These are phyloP conservation scores for Jackrogersella minutella DNA, from an alignment of 495 filamentous ascomycete genomes.

Conservation along the genomic window DNA sequence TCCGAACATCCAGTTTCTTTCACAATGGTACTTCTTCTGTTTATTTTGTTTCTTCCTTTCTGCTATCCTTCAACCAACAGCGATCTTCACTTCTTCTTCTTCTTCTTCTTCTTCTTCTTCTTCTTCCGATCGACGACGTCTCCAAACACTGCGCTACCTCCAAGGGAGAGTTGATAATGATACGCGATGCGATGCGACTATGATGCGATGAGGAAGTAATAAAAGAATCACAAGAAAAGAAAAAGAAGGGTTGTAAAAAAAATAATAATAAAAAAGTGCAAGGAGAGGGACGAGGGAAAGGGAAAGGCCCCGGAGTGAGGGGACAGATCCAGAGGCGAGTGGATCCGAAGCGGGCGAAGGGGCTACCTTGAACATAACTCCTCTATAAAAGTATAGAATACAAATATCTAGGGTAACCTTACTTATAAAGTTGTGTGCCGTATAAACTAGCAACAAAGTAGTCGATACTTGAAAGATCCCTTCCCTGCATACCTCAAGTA, in stretches of 20 bases:
- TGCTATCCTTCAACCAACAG: constrained; percentile 35
- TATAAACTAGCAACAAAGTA: constrained; percentile 1
- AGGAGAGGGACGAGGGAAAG: constrained; percentile 37
- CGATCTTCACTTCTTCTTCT: constrained; percentile 15
- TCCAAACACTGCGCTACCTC: constrained; percentile 41
- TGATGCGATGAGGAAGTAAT: constrained; percentile 24
- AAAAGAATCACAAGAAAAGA: constrained; percentile 30
- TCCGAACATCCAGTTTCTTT: too few relatives aligned
- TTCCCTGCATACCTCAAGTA: constrained; percentile 33
- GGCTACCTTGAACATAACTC: constrained; percentile 23
- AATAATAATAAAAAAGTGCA: constrained; percentile 30
- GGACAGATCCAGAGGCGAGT: constrained; percentile 34
- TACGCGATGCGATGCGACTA: constrained; percentile 33
- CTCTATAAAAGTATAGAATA: constrained; percentile 13
- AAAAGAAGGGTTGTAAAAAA: constrained; percentile 25
- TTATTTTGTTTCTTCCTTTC: constrained; percentile 23
- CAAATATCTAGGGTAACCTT: constrained; percentile 1
- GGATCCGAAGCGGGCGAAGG: constrained; percentile 37
- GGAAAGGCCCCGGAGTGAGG: constrained; percentile 43
- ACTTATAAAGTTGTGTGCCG: not conserved
- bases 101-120: not conserved
- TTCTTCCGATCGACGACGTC: constrained; percentile 37
- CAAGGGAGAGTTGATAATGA: constrained; percentile 11
- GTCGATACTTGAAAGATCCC: constrained; percentile 6
- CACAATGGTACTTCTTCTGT: too few relatives aligned